A percentile compares a stretch with the other conserved stretches of the same genome.
Conservation (phyloP, 2,329 filamentous ascomycete species). For the Cladosporium oxysporum region DNA sequence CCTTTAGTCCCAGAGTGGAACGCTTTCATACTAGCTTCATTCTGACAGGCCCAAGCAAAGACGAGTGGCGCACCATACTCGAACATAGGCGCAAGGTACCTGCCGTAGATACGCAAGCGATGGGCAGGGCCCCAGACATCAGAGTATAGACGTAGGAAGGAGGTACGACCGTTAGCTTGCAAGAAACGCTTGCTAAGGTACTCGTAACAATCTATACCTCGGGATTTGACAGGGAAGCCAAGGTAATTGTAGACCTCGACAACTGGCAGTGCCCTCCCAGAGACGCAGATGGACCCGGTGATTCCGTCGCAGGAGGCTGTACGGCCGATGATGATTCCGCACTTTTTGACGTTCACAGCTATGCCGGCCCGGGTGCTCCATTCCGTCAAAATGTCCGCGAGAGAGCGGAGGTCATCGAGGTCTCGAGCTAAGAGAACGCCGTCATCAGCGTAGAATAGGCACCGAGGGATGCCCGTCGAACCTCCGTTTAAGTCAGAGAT, state of each 20-base stretch:
- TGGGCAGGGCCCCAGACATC: background rate
- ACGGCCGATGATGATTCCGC: background rate
- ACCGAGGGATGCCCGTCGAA: background rate
- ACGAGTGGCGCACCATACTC: background rate
- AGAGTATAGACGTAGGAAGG: slow-evolving; percentile 8
- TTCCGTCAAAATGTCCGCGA: slow-evolving; percentile 1
- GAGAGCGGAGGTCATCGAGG: background rate
- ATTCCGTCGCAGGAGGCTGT: background rate
- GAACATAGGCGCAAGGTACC: too few species aligned
- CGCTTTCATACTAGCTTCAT: background rate
- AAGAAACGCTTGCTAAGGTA: too few species aligned
- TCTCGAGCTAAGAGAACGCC: background rate
- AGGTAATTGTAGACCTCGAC: slow-evolving; percentile 12
- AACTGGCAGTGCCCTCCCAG: background rate
- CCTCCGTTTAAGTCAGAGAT: background rate
- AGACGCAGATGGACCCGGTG: background rate
- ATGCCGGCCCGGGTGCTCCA: background rate
- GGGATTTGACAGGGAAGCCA: background rate
- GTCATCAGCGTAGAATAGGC: slow-evolving; percentile 2
- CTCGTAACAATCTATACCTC: background rate
- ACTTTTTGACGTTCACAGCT: slow-evolving; percentile 1
- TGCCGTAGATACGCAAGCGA: too few species aligned
- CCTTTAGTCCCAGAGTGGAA: background rate
- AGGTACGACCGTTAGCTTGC: background rate
- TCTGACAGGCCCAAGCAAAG: slow-evolving; percentile 6